Percentiles rank a stretch among this genome's conserved stretches.
These are phyloP conservation scores for Penicillium sp. DNA, from an alignment of 2,329 filamentous ascomycete species.

Conservation along the genomic window DNA sequence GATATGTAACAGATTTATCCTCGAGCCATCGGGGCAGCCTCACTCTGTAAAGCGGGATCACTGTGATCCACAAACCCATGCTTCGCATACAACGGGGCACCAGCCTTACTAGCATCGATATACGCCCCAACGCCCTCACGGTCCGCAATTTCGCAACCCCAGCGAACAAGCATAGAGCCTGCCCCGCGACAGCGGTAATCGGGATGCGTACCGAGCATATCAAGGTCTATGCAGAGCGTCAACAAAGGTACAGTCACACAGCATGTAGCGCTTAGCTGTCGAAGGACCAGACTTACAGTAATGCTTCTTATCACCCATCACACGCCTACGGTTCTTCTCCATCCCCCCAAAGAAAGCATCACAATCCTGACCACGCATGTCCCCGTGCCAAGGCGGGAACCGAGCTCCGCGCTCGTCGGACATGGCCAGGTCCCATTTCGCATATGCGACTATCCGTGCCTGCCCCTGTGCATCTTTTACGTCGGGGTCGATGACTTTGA, in stretches of 20 bases:
- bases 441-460: slow-evolving; percentile 28
- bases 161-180: slow-evolving; percentile 41
- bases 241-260: neutral
- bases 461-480: slow-evolving; percentile 8
- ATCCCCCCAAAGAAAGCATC: slow-evolving; percentile 21
- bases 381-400: slow-evolving; percentile 31
- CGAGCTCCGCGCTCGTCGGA: slow-evolving; percentile 27
- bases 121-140: slow-evolving; percentile 36
- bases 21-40: slow-evolving; percentile 14
- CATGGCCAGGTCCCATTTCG: slow-evolving; percentile 32
- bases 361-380: slow-evolving; percentile 18
- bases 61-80: slow-evolving; percentile 41
- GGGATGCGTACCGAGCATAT: slow-evolving; percentile 44
- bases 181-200: slow-evolving; percentile 45
- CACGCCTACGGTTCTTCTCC: slow-evolving; percentile 21
- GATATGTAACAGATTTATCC: neutral
- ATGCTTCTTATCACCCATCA: slow-evolving; percentile 29
- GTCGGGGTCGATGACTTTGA: slow-evolving; percentile 29
- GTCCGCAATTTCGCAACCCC: slow-evolving; percentile 41
- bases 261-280: neutral
- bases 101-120: slow-evolving; percentile 41
- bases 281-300: slow-evolving; percentile 25
- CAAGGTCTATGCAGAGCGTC: slow-evolving; percentile 33
- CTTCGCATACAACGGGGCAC: slow-evolving; percentile 41
- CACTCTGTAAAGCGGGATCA: neutral